Evolutionary conservation across 768 basidiomycete species (phyloP).

Genomic region (Tremella mesenterica): DNA sequence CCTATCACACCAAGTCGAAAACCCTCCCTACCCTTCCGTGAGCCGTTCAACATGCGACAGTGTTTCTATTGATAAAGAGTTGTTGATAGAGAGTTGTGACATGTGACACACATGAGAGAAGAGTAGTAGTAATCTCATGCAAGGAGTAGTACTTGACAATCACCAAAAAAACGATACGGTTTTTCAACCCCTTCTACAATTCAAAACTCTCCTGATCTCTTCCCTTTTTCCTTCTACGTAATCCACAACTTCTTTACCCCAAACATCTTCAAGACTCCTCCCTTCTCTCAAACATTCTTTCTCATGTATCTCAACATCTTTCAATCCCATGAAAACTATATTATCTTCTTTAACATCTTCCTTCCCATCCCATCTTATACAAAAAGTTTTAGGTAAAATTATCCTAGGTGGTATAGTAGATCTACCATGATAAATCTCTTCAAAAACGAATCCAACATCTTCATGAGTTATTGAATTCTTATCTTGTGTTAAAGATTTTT

Average conservation of each 20-base stretch:
- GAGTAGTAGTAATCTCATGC: no score
- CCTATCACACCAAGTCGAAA: no score
- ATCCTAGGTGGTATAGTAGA: constrained; percentile 68
- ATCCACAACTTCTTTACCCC: constrained; percentile 59
- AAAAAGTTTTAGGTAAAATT: constrained; percentile 61
- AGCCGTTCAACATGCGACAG: no score
- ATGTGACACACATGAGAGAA: no score
- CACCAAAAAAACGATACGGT: no score
- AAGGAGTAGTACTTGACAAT: no score
- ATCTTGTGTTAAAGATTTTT: constrained; percentile 47
- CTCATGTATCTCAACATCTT: constrained; percentile 63
- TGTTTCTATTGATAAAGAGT: no score
- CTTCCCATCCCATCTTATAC: constrained; percentile 71
- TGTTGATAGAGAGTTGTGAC: no score
- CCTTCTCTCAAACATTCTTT: constrained; percentile 40
- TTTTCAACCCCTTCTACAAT: constrained; percentile 25
- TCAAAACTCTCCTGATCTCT: constrained; percentile 52
- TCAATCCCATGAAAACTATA: constrained; percentile 70
- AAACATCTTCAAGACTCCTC: constrained; percentile 53
- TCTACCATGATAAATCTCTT: constrained; percentile 68
- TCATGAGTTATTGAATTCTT: constrained; percentile 61
- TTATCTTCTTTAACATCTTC: constrained; percentile 65
- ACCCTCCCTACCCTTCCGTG: no score
- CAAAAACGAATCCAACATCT: constrained; percentile 74
- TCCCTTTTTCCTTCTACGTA: constrained; percentile 55